Percentiles rank a stretch among this genome's conserved stretches.
Evolutionary conservation across 2,329 filamentous ascomycete species (phyloP).

Genomic region (Leptographium flavum): DNA sequence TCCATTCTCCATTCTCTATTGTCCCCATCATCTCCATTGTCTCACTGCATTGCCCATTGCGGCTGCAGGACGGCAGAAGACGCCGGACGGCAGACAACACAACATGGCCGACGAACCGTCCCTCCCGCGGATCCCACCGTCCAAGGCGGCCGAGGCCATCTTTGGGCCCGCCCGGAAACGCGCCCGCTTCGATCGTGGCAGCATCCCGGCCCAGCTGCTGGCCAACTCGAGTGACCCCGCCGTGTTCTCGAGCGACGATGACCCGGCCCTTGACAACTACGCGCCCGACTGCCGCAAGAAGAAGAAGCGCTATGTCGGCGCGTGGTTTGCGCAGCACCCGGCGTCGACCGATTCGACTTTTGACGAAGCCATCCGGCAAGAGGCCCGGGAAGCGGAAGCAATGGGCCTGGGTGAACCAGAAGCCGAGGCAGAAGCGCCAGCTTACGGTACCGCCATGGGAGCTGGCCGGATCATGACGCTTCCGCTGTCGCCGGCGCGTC

Average conservation of each 20-base stretch:
- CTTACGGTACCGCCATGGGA: too few species aligned
- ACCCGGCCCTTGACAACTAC: conserved; percentile 53
- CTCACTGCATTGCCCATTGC: neutral
- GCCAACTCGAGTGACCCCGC: conserved; percentile 56
- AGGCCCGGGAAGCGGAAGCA: neutral
- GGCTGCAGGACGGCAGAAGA: neutral
- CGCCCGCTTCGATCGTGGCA: conserved; percentile 3
- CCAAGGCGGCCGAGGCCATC: conserved; percentile 8
- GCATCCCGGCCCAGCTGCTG: conserved; percentile 16
- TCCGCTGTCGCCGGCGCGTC: conserved; percentile 10
- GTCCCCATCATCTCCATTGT: too few species aligned
- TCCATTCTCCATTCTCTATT: too few species aligned
- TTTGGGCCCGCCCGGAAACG: conserved; percentile 9
- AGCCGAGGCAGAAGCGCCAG: neutral
- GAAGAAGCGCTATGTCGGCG: conserved; percentile 50
- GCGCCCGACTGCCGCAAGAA: conserved; percentile 29
- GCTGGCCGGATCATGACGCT: neutral
- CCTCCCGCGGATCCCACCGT: conserved; percentile 8
- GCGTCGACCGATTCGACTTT: conserved; percentile 10
- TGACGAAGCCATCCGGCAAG: conserved; percentile 4
- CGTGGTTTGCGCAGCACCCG: conserved; percentile 48
- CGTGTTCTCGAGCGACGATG: conserved; percentile 60
- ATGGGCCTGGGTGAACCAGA: neutral
- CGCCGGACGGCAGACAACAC: too few species aligned
- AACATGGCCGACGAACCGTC: conserved; percentile 11